A percentile compares a stretch with the other conserved stretches of the same genome.
Evolutionary conservation across 306 rosid genomes (phyloP).

Genomic region (Erythrophleum fordii): DNA sequence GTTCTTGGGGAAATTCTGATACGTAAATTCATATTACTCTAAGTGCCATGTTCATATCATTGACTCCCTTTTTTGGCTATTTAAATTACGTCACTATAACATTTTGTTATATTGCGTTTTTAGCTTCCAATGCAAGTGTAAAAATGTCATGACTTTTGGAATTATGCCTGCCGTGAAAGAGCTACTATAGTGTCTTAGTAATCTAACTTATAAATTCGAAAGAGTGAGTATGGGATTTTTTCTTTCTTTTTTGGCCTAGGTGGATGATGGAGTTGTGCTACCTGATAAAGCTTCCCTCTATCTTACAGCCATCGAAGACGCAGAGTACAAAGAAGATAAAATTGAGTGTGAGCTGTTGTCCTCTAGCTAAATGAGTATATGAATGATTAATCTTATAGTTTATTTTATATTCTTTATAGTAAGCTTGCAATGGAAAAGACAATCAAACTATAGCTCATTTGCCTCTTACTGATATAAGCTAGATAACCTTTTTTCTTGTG

Average conservation of each 20-base stretch:
- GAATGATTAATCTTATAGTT: not conserved
- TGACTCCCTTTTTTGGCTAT: too few relatives aligned
- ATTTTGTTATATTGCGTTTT: not conserved
- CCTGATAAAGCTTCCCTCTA: slow-evolving; percentile 89
- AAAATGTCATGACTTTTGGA: not conserved
- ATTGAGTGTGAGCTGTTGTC: slow-evolving; percentile 82
- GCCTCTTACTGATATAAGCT: not conserved
- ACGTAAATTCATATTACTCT: too few relatives aligned
- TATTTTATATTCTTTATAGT: not conserved
- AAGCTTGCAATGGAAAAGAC: slow-evolving; percentile 1
- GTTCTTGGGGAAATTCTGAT: too few relatives aligned
- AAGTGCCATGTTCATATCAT: not conserved
- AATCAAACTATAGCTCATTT: slow-evolving; percentile 6
- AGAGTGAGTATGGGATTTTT: slow-evolving; percentile 82
- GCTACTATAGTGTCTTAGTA: not conserved
- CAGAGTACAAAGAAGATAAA: slow-evolving; percentile 97
- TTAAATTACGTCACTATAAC: too few relatives aligned
- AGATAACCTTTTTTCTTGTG: not conserved
- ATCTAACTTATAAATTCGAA: not conserved
- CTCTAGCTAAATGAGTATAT: slow-evolving; percentile 28
- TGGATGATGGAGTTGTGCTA: slow-evolving; percentile 74
- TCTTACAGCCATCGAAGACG: slow-evolving; percentile 94
- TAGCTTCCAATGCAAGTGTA: not conserved
- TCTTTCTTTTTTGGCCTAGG: slow-evolving; percentile 52
- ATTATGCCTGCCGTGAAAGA: not conserved